Percentiles rank a stretch among this genome's conserved stretches.
Evolutionary conservation across 2,329 filamentous ascomycete species (phyloP).

Genomic region (Alternaria novae-zelandiae): DNA sequence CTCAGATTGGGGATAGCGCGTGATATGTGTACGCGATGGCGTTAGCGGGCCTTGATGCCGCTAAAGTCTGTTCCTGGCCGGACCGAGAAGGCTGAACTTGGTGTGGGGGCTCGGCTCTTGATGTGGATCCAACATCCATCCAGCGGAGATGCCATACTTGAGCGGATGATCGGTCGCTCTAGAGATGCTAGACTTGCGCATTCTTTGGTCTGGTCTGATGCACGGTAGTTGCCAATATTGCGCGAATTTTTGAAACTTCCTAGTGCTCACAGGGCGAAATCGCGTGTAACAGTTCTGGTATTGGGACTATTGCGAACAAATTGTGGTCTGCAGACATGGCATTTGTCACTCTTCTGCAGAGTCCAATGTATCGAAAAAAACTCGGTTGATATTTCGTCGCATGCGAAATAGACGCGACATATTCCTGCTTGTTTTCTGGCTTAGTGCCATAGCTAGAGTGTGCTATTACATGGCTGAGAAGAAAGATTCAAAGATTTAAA

Average conservation of each 20-base stretch:
- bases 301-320: background rate
- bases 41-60: slow-evolving; percentile 6
- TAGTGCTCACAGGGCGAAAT: background rate
- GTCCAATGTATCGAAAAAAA: background rate
- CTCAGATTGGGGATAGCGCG: slow-evolving; percentile 31
- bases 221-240: background rate
- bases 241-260: background rate
- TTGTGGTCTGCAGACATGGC: background rate
- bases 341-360: background rate
- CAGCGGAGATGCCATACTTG: slow-evolving; percentile 29
- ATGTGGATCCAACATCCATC: background rate
- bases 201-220: background rate
- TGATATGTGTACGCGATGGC: slow-evolving; percentile 13
- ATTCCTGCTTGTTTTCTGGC: background rate
- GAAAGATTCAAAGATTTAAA: too few relatives aligned
- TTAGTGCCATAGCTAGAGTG: too few relatives aligned
- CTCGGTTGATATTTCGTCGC: background rate
- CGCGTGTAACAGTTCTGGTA: background rate
- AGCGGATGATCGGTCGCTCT: background rate
- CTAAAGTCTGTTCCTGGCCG: slow-evolving; percentile 20
- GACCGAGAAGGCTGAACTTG: slow-evolving; percentile 3
- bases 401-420: background rate
- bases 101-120: slow-evolving; percentile 22
- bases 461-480: too few relatives aligned
- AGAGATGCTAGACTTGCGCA: background rate